Evolutionary conservation across 1,139 yeast genomes (phyloP), one percentile per base, ranked within the genome.

Genomic region (Lodderomyces beijingensis): DNA sequence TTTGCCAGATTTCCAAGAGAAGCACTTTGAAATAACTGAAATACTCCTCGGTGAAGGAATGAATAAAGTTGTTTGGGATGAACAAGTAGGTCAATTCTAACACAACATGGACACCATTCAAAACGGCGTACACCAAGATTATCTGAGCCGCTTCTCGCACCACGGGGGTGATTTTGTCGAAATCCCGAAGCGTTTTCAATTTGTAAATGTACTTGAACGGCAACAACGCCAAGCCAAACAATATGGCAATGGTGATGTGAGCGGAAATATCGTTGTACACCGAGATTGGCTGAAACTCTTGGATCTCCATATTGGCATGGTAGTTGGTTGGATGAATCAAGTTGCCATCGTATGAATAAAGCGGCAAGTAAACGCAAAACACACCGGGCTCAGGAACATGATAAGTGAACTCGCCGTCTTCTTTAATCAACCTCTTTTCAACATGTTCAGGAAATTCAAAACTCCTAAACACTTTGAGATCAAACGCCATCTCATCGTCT

Each of bases 331-430:
- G 44, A 16, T 39, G 36, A 13, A 35, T 32, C 7, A 18, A 18
- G 5, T 35, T 17, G 5, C 27, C 25, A 32, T 36, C 41, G 23
- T 12, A 37, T 2, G 35, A 18, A 32, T 36, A 40, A 19, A 41
- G 25, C 25, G 47, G 47, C 10, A 43, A 34, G 29, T 43, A 43
- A 16, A 39, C 27, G 32, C 47, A 43, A 30, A 40, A 43, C 11
- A 35, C 30, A 5, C 47, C 47, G 16, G 36, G 35, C 13, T 35
- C 25, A 4, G 17, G 13, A 4, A 42, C 27, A 4, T 25, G 27
- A 26, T 38, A 40, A 15, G 25, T 28, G 14, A 38, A 28, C 16
- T 11, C 19, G 2, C 23, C 32, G 12, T 41, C 30, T 8, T 33
- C 13, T 10, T 16, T 28, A 11, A 43, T 25, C 7, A 39, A 33